Evolutionary conservation across 768 basidiomycete genomes (phyloP).

Genomic region (Termitomyces titanicus): DNA sequence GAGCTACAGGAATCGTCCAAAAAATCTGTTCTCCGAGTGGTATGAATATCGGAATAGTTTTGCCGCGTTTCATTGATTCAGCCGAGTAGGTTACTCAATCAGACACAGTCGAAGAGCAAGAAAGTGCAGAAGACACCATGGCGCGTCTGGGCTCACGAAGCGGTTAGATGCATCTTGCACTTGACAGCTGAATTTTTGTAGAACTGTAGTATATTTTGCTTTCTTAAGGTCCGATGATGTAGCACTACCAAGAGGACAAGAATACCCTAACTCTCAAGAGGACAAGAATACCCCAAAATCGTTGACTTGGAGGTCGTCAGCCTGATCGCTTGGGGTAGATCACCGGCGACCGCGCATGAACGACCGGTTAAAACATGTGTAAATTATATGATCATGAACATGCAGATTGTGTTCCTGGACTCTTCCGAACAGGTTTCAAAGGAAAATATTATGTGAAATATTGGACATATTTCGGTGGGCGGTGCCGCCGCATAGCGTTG

Average conservation of each 20-base stretch:
- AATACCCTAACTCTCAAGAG: no score
- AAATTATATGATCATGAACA: neutral
- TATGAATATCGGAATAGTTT: slow-evolving; percentile 18
- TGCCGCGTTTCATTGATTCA: neutral
- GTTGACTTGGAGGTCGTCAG: no score
- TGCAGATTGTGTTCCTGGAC: neutral
- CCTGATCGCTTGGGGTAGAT: neutral
- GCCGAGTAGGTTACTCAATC: slow-evolving; percentile 75
- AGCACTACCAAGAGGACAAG: no score
- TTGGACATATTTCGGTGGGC: neutral
- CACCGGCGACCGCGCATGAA: neutral
- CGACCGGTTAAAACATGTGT: neutral
- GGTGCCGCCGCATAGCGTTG: neutral
- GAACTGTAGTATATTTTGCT: slow-evolving; percentile 19
- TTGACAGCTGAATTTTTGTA: slow-evolving; percentile 14
- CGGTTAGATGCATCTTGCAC: slow-evolving; percentile 43
- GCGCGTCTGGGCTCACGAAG: slow-evolving; percentile 71
- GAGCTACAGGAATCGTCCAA: slow-evolving; percentile 98
- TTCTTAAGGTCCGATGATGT: slow-evolving; percentile 45
- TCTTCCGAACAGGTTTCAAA: neutral
- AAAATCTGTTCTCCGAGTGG: slow-evolving; percentile 70
- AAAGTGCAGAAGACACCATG: slow-evolving; percentile 78
- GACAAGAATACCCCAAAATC: no score
- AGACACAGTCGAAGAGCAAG: slow-evolving; percentile 81
- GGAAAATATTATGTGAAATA: neutral